These are phyloP conservation scores for Metschnikowia lunata DNA, from an alignment of 805 yeast genomes.

Conservation along the genomic window DNA sequence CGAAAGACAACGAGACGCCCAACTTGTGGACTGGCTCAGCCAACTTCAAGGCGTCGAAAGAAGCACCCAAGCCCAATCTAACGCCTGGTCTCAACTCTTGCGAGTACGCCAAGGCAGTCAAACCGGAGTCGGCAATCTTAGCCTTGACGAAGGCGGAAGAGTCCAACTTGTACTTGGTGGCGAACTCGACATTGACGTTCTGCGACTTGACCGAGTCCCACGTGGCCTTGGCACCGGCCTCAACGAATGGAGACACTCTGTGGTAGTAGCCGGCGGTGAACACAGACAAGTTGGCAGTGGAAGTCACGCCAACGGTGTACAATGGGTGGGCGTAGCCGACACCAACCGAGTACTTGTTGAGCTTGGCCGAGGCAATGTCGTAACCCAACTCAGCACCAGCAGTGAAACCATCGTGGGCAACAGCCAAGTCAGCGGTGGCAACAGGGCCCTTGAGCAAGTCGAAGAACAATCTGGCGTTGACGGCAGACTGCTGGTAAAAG, in stretches of 20 bases:
- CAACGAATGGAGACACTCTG: conserved; percentile 84
- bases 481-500: conserved; percentile 86
- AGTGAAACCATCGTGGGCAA: conserved; percentile 94
- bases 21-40: conserved; percentile 97
- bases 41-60: conserved; percentile 91
- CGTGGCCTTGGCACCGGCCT: conserved; percentile 97
- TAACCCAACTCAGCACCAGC: conserved; percentile 97
- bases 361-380: conserved; percentile 88
- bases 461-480: conserved; percentile 91
- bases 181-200: conserved; percentile 90
- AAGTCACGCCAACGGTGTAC: conserved; percentile 81
- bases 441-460: conserved; percentile 94
- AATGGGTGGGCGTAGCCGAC: conserved; percentile 87
- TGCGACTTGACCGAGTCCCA: conserved; percentile 83
- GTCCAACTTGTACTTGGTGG: conserved; percentile 92
- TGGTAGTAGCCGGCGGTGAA: conserved; percentile 97
- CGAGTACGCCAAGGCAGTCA: conserved; percentile 89
- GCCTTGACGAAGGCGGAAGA: conserved; percentile 88
- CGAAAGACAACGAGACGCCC: conserved; percentile 90
- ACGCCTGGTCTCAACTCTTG: conserved; percentile 96
- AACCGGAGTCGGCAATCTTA: conserved; percentile 93
- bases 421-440: conserved; percentile 90
- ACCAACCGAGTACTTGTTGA: conserved; percentile 91
- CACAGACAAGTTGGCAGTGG: conserved; percentile 80
- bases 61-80: conserved; percentile 93